These are phyloP conservation scores for Solidago caesia DNA, from an alignment of 129 eudicot species.

Conservation along the genomic window DNA sequence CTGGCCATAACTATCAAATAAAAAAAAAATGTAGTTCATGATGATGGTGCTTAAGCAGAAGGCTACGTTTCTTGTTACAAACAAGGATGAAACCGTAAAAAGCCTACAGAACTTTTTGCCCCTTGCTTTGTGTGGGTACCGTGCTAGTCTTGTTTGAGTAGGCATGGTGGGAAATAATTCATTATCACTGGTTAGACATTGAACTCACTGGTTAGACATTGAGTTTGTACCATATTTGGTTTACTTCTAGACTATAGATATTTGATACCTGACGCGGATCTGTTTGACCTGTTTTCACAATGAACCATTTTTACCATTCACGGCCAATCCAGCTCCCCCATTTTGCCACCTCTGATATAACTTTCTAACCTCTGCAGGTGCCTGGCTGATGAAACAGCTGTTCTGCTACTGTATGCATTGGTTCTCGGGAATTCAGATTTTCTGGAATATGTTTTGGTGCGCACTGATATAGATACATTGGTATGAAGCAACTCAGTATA, in stretches of 20 bases:
- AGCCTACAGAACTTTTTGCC: too few species aligned
- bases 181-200: too few species aligned
- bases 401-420: conserved; percentile 78
- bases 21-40: background rate
- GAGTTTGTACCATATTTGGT: too few species aligned
- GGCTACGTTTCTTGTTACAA: conserved; percentile 9
- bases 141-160: too few species aligned
- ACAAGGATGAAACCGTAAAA: background rate
- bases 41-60: conserved; percentile 9
- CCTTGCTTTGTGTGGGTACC: too few species aligned
- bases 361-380: conserved; percentile 56
- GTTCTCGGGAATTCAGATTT: conserved; percentile 87
- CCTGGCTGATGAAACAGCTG: conserved; percentile 83
- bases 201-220: too few species aligned
- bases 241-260: too few species aligned
- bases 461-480: conserved; percentile 94
- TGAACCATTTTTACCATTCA: background rate
- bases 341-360: conserved; percentile 24
- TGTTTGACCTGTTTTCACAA: background rate
- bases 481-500: conserved; percentile 43
- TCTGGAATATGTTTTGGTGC: conserved; percentile 92
- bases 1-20: background rate
- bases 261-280: background rate
- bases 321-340: background rate
- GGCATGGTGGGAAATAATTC: too few species aligned